A percentile compares a stretch with the other conserved stretches of the same genome.
These are phyloP conservation scores for Hemerocallis citrina DNA, from an alignment of 106 monocot species.

Conservation along the genomic window DNA sequence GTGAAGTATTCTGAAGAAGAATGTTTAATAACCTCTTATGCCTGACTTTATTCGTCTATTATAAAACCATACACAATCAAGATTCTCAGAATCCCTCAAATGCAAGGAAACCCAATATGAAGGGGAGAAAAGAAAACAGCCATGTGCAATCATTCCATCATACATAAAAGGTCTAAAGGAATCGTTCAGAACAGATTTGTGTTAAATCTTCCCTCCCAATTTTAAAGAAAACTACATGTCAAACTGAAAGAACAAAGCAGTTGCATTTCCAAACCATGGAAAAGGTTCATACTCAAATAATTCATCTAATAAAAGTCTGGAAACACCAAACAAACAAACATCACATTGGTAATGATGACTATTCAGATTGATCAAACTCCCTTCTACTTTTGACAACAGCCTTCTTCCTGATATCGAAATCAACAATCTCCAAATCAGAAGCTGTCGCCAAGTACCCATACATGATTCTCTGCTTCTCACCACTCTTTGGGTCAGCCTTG, in stretches of 20 bases:
- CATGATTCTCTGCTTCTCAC: slow-evolving; percentile 69
- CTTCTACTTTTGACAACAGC: slow-evolving; percentile 56
- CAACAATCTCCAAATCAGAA: slow-evolving; percentile 67
- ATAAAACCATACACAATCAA: too few species aligned
- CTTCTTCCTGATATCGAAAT: slow-evolving; percentile 60
- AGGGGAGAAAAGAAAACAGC: too few species aligned
- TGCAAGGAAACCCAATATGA: too few species aligned
- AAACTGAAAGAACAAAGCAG: background rate
- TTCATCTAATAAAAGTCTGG: background rate
- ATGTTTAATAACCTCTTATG: too few species aligned
- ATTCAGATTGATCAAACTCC: slow-evolving; percentile 47
- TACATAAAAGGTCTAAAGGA: too few species aligned
- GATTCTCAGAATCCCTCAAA: too few species aligned
- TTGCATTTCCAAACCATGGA: background rate
- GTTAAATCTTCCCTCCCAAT: too few species aligned
- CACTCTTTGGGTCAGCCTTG: slow-evolving; percentile 53
- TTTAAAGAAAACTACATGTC: background rate
- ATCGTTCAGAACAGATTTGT: too few species aligned
- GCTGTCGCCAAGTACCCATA: slow-evolving; percentile 82
- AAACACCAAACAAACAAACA: background rate
- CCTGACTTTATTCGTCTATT: too few species aligned
- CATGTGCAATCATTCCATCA: too few species aligned
- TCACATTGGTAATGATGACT: background rate
- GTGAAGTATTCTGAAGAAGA: too few species aligned
- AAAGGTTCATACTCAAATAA: background rate